These are phyloP conservation scores for Solanum okadae DNA, from an alignment of 257 asterid species.

Conservation along the genomic window DNA sequence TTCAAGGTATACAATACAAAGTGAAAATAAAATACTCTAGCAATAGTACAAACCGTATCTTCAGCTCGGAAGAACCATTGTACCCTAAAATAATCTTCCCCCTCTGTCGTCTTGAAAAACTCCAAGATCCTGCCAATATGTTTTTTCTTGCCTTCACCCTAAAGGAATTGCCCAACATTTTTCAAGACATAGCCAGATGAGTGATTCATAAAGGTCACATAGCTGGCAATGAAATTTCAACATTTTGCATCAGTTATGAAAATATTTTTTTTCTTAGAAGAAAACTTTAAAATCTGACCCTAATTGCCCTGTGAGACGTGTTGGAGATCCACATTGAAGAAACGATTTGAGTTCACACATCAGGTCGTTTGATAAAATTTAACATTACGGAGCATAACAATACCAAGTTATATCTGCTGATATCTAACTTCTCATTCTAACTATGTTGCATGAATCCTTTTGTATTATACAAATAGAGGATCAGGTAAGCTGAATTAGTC, in stretches of 20 bases:
- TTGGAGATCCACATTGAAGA: neutral
- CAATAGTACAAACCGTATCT: conserved; percentile 62
- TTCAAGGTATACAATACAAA: neutral
- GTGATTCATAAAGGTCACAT: conserved; percentile 29
- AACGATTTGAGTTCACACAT: neutral
- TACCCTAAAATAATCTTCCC: conserved; percentile 77
- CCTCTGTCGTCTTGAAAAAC: conserved; percentile 63
- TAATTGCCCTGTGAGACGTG: neutral
- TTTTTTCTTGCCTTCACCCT: conserved; percentile 77
- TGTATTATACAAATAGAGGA: neutral
- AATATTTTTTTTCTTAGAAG: neutral
- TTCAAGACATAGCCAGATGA: conserved; percentile 46
- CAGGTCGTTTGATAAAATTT: neutral
- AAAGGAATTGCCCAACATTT: conserved; percentile 64
- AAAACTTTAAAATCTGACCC: neutral
- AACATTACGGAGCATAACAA: neutral
- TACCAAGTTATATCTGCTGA: neutral
- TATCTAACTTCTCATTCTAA: neutral
- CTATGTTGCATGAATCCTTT: neutral
- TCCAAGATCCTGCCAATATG: conserved; percentile 79
- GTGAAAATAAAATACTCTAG: neutral
- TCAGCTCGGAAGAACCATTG: conserved; percentile 94
- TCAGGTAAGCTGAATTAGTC: neutral
- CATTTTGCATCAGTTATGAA: conserved; percentile 7
- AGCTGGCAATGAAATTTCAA: conserved; percentile 20